Evolutionary conservation across 345 rosid species (phyloP).

Genomic region (Acer campestre): DNA sequence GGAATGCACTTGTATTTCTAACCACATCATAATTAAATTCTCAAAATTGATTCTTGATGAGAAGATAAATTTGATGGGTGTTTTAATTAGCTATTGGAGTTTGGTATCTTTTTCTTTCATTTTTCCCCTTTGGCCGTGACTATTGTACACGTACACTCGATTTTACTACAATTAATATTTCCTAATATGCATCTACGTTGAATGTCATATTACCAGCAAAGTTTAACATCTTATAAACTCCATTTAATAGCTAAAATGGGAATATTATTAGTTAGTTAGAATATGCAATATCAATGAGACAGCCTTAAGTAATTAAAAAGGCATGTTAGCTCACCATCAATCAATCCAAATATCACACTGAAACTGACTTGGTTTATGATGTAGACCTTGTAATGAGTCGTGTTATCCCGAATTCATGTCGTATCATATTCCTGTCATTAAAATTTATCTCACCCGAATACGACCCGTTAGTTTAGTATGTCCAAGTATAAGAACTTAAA

Average conservation of each 20-base stretch:
- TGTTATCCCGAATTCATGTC: no score
- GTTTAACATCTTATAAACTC: neutral
- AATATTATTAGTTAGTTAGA: neutral
- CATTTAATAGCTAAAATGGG: neutral
- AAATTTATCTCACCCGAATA: neutral
- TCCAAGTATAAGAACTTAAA: no score
- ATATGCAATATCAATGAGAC: neutral
- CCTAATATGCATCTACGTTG: neutral
- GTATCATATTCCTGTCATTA: no score
- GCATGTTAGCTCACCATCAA: no score
- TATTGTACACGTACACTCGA: neutral
- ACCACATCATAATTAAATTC: neutral
- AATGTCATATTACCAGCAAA: neutral
- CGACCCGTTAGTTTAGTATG: neutral
- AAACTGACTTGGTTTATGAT: no score
- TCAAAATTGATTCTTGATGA: neutral
- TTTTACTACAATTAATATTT: neutral
- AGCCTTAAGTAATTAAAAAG: no score
- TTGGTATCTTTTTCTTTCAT: conserved; percentile 7
- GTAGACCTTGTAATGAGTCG: no score
- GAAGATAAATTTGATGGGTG: neutral
- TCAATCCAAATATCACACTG: no score
- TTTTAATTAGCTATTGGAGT: conserved; percentile 7
- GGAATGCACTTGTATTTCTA: neutral
- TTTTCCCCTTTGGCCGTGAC: neutral